Evolutionary conservation across 306 rosid species (phyloP).

Genomic region (barrel medic (Medicago truncatula)): MtrunA17r5.0-ANR NC_053043.1:1794501-1795000

Average conservation of each 20-base stretch:
- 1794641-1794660: no score
- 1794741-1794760: constrained; percentile 29
- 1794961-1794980: constrained; percentile 34
- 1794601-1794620: no score
- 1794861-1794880: constrained; percentile 39
- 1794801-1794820: neutral
- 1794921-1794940: neutral
- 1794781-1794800: constrained; percentile 28
- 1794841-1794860: constrained; percentile 32
- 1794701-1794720: neutral
- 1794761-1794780: constrained; percentile 35
- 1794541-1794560: no score
- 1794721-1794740: neutral
- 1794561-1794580: no score
- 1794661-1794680: no score
- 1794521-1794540: no score
- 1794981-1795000: constrained; percentile 57
- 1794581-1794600: no score
- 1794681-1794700: neutral
- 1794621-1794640: no score
- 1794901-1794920: constrained; percentile 50
- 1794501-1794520: no score
- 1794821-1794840: constrained; percentile 37
- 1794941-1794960: constrained; percentile 20
- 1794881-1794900: constrained; percentile 48